Base-by-base conservation (phyloP, 345 rosid genomes). In the Citrus medica region DNA sequence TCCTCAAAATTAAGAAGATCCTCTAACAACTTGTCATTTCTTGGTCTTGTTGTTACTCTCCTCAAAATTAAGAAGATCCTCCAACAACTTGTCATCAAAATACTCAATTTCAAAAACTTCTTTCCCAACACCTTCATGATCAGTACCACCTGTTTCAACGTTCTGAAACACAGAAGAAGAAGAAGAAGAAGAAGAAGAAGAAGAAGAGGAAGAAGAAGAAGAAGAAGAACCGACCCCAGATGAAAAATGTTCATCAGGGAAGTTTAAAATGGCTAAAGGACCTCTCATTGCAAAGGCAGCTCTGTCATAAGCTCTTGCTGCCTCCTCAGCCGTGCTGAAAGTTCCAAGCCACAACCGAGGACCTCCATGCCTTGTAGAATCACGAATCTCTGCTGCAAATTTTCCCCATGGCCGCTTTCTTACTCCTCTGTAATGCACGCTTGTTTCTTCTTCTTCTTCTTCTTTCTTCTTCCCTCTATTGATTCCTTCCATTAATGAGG, bases 311-410 rank as follows among this genome's bases (percentile, higher is more conserved):
- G 98, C 96, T 76, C 94, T 82, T 2, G 98, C 97, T 0, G 97
- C 98, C 38, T 87, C 97, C 69, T 89, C 97, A 0, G 94, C 92
- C 0, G 97, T 92, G 78, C 76, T 78, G 67, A 94, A 94, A 17
- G 98, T 92, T 24, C 98, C 98, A 0, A 91, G 91, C 98, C 97
- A 94, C 76, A 92, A 21, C n/a, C 96, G 88, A 0, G 87, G 88
- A 0, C 85, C 91, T 60, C 97, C 96, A 2, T 75, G 90, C 69
- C 87, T 83, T 9, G 83, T 78, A 0, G 98, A 92, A 79, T 94
- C 97, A 12, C 95, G 91, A 77, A 94, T 94, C 88, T 94, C 97
- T 2, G 94, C 94, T n/a, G 97, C 97, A 63, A 74, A 92, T 73
- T 92, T 92, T 0, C 97, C 97, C 97, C 97, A 94, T 0, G 97